Base-by-base conservation (phyloP, 768 basidiomycete genomes). In the Nidularia pulvinata region DNA sequence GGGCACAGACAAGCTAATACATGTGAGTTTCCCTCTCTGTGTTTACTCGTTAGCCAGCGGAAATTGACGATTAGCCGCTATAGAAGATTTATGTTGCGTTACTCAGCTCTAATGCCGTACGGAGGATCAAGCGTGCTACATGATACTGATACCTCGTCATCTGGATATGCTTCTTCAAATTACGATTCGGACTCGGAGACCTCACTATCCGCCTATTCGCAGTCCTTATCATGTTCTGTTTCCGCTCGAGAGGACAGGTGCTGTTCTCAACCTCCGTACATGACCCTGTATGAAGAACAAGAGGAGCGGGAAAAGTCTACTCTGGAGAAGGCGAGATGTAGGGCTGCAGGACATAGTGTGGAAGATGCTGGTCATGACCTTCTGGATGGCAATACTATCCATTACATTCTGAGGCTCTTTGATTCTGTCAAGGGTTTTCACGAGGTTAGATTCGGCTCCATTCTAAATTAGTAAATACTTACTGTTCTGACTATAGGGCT, bases 341-440 rank as follows among this genome's bases (percentile, higher is more conserved):
- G 11, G 19, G 45, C 45, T 46, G 11, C 45, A 13, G 13, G 10
- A 9, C 3, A 10, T 11, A 1, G 45, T 9, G 2, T 13, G 10
- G 13, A 46, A 46, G 45, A 46, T 14, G 45, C 13, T 19, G 9
- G 9, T 46, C 45, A 22, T 46, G 45, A 46, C 22, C 1, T 19
- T 9, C 22, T 46, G 10, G 19, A 19, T 25, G 45, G 22, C 10
- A 25, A 46, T 25, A 39, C 60, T 56, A 3, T 59, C 57, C 3
- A 56, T 62, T 19, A 57, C 43, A 48, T 64, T 10, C 52, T 60
- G 30, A 55, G 61, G 13, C 36, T 64, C 34, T 62, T 61, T 46
- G 61, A 62, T 49, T 62, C 61, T 5, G 51, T 64, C 30, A 57
- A 51, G 32, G 63, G 61, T 16, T 64, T 59, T 39, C 63, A 64